Evolutionary conservation across 441 rosid genomes (phyloP), one percentile per base, ranked within the genome.

Genomic region (Erodium texanum): DNA sequence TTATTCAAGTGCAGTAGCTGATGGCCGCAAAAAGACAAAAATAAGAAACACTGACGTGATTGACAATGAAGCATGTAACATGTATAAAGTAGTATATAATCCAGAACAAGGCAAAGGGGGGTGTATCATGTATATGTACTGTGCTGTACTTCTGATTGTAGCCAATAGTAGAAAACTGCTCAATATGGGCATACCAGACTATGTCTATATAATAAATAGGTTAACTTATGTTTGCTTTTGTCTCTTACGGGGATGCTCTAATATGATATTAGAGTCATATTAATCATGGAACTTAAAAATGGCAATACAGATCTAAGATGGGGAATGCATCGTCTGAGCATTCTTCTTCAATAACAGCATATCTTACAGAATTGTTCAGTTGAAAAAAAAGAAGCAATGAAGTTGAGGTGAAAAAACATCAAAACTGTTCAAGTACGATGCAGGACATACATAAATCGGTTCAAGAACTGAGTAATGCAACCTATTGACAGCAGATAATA

Each of bases 131-230:
- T 36, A 65, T 63, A 67, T 73, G 76, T 84, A 76, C 79, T 76
- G 71, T 67, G 48, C 12, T 69, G 73, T 73, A 81, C 70, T 75
- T 63, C 68, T 76, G 77, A 77, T 62, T 56, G 61, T 22, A 36
- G 41, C 54, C 62, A 62, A 61, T 70, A 34, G 72, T 62, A 68
- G 87, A 83, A 38, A 7, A 38, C 87, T 83, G 32, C 71, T 73
- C 78, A 68, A 71, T 29, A 85, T 79, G 85, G 81, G 68, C 78
- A 81, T 48, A 71, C 73, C 74, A 69, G 74, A 71, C 74, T 68
- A 67, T 74, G 75, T 67, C 62, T 70, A 23, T 61, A 10, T 14
- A n/a, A 72, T 29, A 59, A 70, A 66, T 12, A 16, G 10, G 48
- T 32, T 62, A 18, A 15, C 62, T 3, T 41, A 7, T 41, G 12